Evolutionary conservation across 2,329 filamentous ascomycete species (phyloP).

Genomic region (Fusarium sp.): DNA sequence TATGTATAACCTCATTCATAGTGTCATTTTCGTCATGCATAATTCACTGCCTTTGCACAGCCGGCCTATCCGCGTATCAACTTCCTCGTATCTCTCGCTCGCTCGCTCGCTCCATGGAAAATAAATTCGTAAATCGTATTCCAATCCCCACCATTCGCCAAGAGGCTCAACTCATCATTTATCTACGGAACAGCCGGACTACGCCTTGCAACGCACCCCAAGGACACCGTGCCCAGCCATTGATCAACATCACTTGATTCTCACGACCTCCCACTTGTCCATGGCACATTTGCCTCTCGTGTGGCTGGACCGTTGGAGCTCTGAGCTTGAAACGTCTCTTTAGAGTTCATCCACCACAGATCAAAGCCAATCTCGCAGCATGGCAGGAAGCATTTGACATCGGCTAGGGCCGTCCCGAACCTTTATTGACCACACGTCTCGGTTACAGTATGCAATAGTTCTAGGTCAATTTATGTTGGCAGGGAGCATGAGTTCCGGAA

Average conservation of each 20-base stretch:
- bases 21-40: background rate
- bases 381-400: background rate
- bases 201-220: background rate
- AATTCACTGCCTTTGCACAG: background rate
- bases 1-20: background rate
- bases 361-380: background rate
- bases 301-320: background rate
- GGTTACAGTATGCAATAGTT: background rate
- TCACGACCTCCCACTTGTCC: background rate
- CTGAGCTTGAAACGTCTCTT: background rate
- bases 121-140: slow-evolving; percentile 4
- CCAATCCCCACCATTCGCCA: background rate
- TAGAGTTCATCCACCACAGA: background rate
- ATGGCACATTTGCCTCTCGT: background rate
- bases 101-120: background rate
- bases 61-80: slow-evolving; percentile 1
- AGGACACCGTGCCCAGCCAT: background rate
- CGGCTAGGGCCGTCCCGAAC: background rate
- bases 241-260: background rate
- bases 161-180: background rate
- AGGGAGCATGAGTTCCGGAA: background rate
- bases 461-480: background rate
- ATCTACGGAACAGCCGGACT: background rate
- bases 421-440: background rate
- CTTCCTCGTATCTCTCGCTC: background rate